Base-by-base conservation (phyloP, 148 eudicot species). In the Fallopia convolvulus region DNA sequence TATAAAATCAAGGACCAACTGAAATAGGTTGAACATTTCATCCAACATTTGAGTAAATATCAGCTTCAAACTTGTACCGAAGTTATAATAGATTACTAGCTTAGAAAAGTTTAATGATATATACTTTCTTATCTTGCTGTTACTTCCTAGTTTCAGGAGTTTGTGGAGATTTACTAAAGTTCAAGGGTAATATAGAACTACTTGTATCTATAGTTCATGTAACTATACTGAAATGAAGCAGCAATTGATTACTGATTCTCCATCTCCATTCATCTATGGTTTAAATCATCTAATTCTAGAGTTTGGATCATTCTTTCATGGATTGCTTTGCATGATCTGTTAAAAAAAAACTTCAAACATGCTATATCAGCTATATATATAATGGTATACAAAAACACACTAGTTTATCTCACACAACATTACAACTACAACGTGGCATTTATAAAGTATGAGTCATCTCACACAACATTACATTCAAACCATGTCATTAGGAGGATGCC, bases 21-120 rank as follows among this genome's bases (percentile, higher is more conserved):
- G 44, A 68, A 32, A 68, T 68, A 68, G 72, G 72, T 39, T 68
- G 42, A 68, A 66, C n/a, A 66, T 66, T 66, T 66, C 72, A 66
- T 58, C 72, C 20, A 14, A 36, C 72, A 68, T 68, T 68, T 39
- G 72, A 68, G 72, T 68, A 68, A 10, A 68, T 68, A 68, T 39
- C 72, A 36, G 4, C 72, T 68, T 68, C 72, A 68, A 68, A 68
- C 72, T 39, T 36, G 21, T 68, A 68, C 21, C 20, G 44, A 17
- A 68, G 8, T 39, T 68, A 68, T 68, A 68, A 33, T 68, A 68
- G 44, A 68, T 68, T 68, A 17, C 44, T 68, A 68, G 72, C 44
- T 68, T 68, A 68, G 72, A 68, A 68, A 14, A 15, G 8, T 13
- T 68, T 5, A 68, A 15, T 68, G 44, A 68, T 15, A 68, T 66